A percentile compares a stretch with the other conserved stretches of the same genome.
phyloP scores from a whole-genome alignment of 2,329 filamentous ascomycete species.

The Colletotrichum sp. region DNA sequence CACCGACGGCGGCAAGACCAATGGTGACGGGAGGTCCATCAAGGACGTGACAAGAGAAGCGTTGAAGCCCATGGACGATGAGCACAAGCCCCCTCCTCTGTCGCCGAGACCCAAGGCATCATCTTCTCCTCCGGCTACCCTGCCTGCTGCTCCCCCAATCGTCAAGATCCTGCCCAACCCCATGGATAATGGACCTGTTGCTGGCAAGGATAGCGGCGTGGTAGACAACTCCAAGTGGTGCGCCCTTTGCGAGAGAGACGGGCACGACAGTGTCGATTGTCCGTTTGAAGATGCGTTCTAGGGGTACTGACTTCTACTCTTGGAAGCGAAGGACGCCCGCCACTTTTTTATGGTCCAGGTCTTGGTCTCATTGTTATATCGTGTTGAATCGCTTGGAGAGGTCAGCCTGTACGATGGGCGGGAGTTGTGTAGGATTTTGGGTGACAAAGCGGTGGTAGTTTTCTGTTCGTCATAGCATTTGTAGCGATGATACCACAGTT shows the following conservation, averaged over 20 bases:
- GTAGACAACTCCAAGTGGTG: slow-evolving; percentile 94
- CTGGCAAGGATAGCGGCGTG: slow-evolving; percentile 78
- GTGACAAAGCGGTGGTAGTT: slow-evolving; percentile 6
- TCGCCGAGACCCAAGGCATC: slow-evolving; percentile 54
- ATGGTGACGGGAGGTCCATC: slow-evolving; percentile 32
- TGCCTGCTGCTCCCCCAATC: slow-evolving; percentile 39
- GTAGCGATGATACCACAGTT: slow-evolving; percentile 22
- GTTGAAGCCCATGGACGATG: slow-evolving; percentile 40
- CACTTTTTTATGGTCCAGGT: neutral
- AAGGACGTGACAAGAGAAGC: slow-evolving; percentile 44
- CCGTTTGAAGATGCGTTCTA: slow-evolving; percentile 85
- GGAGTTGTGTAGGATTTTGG: slow-evolving; percentile 4
- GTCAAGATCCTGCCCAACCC: slow-evolving; percentile 62
- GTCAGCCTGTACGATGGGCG: neutral
- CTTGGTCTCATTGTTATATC: neutral
- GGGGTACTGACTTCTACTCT: slow-evolving; percentile 14
- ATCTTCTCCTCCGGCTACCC: neutral
- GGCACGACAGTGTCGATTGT: slow-evolving; percentile 95
- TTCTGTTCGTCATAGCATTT: slow-evolving; percentile 22
- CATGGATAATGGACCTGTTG: slow-evolving; percentile 71
- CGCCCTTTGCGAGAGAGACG: slow-evolving; percentile 93
- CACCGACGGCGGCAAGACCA: slow-evolving; percentile 40
- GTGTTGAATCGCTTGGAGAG: neutral
- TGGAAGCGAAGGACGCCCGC: neutral
- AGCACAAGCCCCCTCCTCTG: slow-evolving; percentile 59